These are phyloP conservation scores for Puccinia polysora DNA, from an alignment of 1,284 basidiomycete species.

Conservation along the genomic window DNA sequence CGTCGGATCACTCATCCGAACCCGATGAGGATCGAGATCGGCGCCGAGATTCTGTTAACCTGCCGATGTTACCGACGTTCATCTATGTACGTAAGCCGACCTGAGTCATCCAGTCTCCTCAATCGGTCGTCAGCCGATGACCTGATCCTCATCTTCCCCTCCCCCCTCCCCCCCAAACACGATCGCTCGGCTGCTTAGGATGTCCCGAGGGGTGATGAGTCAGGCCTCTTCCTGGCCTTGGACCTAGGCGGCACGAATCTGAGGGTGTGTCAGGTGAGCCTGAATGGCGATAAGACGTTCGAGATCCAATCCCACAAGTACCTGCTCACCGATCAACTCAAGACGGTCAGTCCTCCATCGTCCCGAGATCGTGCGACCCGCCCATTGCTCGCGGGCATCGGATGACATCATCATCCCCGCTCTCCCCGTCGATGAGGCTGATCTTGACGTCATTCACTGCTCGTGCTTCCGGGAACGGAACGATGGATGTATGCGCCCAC, in stretches of 20 bases:
- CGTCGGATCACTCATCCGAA: conserved; percentile 47
- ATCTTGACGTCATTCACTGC: conserved; percentile 1
- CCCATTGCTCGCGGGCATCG: neutral
- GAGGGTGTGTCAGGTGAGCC: conserved; percentile 86
- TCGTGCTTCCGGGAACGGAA: neutral
- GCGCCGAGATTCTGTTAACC: conserved; percentile 26
- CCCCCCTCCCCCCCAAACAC: neutral
- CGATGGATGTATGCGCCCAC: neutral
- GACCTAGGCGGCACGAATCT: conserved; percentile 94
- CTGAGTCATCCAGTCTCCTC: neutral
- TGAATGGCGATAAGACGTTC: conserved; percentile 85
- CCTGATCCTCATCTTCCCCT: neutral
- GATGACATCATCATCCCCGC: neutral
- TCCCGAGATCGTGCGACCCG: neutral
- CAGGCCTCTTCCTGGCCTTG: conserved; percentile 84
- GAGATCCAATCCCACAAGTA: conserved; percentile 86
- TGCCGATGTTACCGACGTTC: conserved; percentile 50
- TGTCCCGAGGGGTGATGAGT: conserved; percentile 83
- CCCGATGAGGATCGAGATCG: conserved; percentile 41
- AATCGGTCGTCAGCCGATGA: neutral
- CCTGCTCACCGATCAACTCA: conserved; percentile 80
- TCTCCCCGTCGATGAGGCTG: too few relatives aligned
- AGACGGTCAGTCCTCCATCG: conserved; percentile 68
- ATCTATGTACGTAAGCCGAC: conserved; percentile 38
- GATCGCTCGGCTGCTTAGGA: conserved; percentile 52